Conservation (phyloP, 2,329 filamentous ascomycete genomes). For the Macrophomina pseudophaseolina region DNA sequence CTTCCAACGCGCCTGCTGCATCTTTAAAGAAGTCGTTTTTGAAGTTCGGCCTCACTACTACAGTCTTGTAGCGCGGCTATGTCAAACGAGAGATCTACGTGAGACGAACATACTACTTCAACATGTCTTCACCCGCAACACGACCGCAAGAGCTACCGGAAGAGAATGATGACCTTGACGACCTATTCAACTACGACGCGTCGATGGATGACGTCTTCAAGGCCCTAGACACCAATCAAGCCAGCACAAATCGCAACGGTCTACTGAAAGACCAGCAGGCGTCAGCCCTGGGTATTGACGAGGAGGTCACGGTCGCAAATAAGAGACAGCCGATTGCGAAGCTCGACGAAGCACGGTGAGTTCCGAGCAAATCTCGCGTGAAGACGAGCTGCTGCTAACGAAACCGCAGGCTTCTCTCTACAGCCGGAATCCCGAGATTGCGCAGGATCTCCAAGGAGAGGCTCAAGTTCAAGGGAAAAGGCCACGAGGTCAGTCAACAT, state of each 20-base stretch:
- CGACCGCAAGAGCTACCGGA: constrained; percentile 32
- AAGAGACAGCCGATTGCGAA: constrained; percentile 80
- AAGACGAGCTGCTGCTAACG: background rate
- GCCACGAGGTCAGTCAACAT: constrained; percentile 72
- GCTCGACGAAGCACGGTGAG: constrained; percentile 77
- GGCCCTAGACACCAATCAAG: constrained; percentile 36
- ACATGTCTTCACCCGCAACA: constrained; percentile 28
- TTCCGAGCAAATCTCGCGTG: constrained; percentile 2
- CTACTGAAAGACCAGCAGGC: constrained; percentile 17
- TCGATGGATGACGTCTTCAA: constrained; percentile 58
- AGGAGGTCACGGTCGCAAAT: constrained; percentile 82
- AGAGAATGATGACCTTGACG: constrained; percentile 60
- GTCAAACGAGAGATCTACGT: too few relatives aligned
- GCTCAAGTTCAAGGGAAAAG: constrained; percentile 87
- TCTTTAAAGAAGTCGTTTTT: constrained; percentile 24
- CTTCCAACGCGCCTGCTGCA: constrained; percentile 11
- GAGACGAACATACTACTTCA: constrained; percentile 30
- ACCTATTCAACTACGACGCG: constrained; percentile 78
- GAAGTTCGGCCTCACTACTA: background rate
- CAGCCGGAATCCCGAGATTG: constrained; percentile 81
- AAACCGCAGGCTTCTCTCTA: constrained; percentile 73
- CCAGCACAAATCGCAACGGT: constrained; percentile 29
- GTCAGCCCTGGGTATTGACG: constrained; percentile 74
- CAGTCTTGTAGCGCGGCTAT: background rate
- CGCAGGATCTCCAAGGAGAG: constrained; percentile 70